Conservation (phyloP, 1,284 basidiomycete species). For the Xanthoconium separans region DNA sequence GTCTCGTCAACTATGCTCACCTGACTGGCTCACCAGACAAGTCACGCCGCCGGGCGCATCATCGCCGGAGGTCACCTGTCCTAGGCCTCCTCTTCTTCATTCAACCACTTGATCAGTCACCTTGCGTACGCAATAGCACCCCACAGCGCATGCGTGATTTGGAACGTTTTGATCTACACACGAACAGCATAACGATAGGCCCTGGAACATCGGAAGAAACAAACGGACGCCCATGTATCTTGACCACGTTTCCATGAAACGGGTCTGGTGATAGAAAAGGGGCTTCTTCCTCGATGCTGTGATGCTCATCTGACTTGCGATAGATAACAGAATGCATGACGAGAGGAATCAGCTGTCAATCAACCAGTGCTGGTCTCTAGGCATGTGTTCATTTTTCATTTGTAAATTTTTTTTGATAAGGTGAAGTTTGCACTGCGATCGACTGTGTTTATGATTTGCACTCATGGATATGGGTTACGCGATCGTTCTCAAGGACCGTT, state of each 20-base stretch:
- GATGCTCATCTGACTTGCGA: constrained; percentile 13
- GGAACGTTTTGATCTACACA: background rate
- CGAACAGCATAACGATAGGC: background rate
- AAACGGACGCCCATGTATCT: constrained; percentile 15
- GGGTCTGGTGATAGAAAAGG: too few species aligned
- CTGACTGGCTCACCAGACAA: constrained; percentile 12
- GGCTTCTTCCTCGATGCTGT: background rate
- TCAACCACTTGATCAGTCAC: background rate
- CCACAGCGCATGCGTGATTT: background rate
- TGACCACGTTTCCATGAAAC: constrained; percentile 17
- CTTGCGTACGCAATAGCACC: background rate
- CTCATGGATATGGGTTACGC: too few species aligned
- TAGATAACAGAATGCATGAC: constrained; percentile 6
- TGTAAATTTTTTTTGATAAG: background rate
- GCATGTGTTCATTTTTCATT: background rate
- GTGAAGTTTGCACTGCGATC: background rate
- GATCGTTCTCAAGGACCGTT: too few species aligned
- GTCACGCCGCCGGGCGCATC: background rate
- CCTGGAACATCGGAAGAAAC: background rate
- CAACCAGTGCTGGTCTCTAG: background rate
- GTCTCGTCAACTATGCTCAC: constrained; percentile 13
- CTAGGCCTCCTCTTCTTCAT: too few species aligned
- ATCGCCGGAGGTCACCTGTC: constrained; percentile 14
- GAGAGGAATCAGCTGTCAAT: background rate
- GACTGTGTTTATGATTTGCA: too few species aligned